Evolutionary conservation across 192 early-diverging fungal genomes (phyloP), one percentile per base, ranked within the genome.

Genomic region (Backusella tuberculispora): DNA sequence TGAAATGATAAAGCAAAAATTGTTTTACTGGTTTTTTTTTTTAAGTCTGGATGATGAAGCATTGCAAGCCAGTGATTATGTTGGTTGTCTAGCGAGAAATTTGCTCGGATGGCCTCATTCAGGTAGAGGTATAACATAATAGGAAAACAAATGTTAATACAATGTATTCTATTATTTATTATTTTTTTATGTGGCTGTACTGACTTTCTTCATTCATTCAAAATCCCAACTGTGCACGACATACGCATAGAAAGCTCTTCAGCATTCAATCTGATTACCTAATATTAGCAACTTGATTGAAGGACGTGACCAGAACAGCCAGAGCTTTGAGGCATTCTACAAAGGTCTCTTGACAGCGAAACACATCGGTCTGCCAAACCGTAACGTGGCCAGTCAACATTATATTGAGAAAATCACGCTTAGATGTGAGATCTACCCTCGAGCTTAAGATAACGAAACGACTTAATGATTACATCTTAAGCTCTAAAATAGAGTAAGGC

Each of bases 311-410:
- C 26, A 34, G 14, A 65, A 65, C 34, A 65, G 63, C 63, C 63
- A 65, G 63, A 34, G 37, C 29, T 65, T 65, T 65, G 63, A 65
- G 37, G 63, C 63, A 65, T 40, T 65, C 63, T 65, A 41, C 63
- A 65, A 65, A 65, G 63, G 14, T 41, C 63, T 34, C 63, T 65
- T 65, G 37, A 65, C 63, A 65, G 29, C 63, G 63, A 65, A 65
- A 65, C 29, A 65, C 37, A 65, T 65, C 63, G 63, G 63, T 65
- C 63, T 65, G 63, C 63, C 63, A 65, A 65, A 65, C 63, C 37
- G 29, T 65, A 65, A 65, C 63, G 63, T 65, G 63, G 10, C 29
- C 29, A 17, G 3, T 65, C 63, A 34, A 37, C 63, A 65, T 37
- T 37, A 38, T 65, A 34, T 37, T 29, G 63, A 60, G 53, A 26